Evolutionary conservation across 176 grass and related monocot genomes (phyloP), one percentile per base, ranked within the genome.

Genomic region (Avena atlantica): DNA sequence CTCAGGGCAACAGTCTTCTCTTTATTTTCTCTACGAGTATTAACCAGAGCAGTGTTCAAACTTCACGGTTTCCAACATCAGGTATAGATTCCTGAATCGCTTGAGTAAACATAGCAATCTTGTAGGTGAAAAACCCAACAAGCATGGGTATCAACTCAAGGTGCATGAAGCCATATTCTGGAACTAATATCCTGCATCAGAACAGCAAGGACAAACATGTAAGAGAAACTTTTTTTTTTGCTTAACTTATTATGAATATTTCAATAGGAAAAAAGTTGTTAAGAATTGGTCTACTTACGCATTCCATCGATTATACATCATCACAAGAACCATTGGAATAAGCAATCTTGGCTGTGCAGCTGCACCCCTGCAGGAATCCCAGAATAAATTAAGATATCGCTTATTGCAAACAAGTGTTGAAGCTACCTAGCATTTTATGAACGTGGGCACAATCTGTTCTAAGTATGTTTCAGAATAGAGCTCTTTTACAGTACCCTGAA

Each of bases 131-230:
- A 73, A 99, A 93, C 14, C 97, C 97, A 68, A 99, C 87, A 66
- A 99, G 92, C 90, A 96, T 94, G 19, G 94, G 92, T 96, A 99
- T 99, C 90, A 99, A 83, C 86, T 99, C 60, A 81, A 99, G 86
- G 87, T 99, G 94, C 85, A 99, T 91, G 82, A 96, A 88, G 9
- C 83, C 89, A 81, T 96, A 93, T 58, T 99, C 60, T 36, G 92
- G 97, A 78, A 91, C 97, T 87, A 99, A 89, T 83, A 99, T 91
- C 89, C 97, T 99, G 90, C 55, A 87, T 13, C 79, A 90, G 47
- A 42, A 80, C 17, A 70, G 12, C 29, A 89, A 84, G 11, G 14
- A 34, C 31, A 88, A 14, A 65, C 42, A 51, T 42, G 52, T 49
- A 76, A 19, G 21, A 84, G 40, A 52, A 1, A 29, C 15, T 11